Conservation (phyloP, 192 early-diverging fungal species). For the Linnemannia exigua region DNA sequence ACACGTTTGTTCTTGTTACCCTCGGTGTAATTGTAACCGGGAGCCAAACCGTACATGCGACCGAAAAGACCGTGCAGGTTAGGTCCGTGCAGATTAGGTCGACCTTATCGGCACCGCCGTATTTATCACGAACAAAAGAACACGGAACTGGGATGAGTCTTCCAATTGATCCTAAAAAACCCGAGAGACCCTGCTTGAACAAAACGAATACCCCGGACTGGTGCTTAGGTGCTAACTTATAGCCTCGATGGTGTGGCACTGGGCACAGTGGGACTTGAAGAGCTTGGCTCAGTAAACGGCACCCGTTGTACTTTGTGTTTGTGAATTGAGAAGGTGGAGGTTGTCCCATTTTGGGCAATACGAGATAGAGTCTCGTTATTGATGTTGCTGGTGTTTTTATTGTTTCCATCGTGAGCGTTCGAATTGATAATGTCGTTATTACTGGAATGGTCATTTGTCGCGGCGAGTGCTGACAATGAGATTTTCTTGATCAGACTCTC, state of each 20-base stretch:
- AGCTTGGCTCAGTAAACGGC: conserved; percentile 60
- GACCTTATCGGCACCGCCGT: conserved; percentile 90
- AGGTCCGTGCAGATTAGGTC: no score
- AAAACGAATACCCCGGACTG: background rate
- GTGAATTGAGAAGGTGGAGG: no score
- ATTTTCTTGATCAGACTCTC: no score
- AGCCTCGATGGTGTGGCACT: conserved; percentile 96
- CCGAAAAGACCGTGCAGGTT: conserved; percentile 94
- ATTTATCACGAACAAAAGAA: background rate
- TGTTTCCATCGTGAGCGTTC: no score
- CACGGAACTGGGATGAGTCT: background rate
- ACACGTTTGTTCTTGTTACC: conserved; percentile 89
- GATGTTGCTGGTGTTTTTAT: no score
- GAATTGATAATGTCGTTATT: no score
- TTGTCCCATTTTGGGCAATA: no score
- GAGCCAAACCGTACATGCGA: conserved; percentile 85
- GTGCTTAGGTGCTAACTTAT: conserved; percentile 20
- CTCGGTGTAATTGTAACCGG: conserved; percentile 92
- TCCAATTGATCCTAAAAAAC: background rate
- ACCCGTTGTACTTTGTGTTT: no score
- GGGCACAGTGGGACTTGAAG: conserved; percentile 99
- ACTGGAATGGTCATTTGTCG: no score
- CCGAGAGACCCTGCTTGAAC: no score
- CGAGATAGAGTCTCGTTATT: no score
- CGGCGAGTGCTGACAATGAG: no score